A percentile compares a stretch with the other conserved stretches of the same genome.
Evolutionary conservation across 2,329 filamentous ascomycete genomes (phyloP).

Genomic region (Scortechinia acanthostroma): DNA sequence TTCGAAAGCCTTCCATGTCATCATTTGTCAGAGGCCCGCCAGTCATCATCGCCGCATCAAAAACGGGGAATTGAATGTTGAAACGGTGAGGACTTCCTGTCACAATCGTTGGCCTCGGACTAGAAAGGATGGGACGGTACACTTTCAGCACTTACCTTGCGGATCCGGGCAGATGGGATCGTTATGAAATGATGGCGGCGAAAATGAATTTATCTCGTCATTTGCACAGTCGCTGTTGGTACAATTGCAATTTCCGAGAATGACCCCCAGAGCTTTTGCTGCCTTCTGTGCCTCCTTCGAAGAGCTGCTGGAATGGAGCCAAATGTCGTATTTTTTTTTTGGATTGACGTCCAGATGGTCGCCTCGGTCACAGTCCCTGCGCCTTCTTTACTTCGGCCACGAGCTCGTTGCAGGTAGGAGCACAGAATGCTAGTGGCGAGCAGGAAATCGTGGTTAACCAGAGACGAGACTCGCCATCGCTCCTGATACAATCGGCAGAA

Average conservation of each 20-base stretch:
- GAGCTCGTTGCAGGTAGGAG: conserved; percentile 15
- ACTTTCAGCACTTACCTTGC: too few species aligned
- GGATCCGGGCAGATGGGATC: too few species aligned
- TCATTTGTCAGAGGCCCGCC: too few species aligned
- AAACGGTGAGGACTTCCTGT: too few species aligned
- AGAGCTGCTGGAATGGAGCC: conserved; percentile 14
- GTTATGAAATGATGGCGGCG: too few species aligned
- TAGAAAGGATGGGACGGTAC: too few species aligned
- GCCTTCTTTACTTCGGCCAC: conserved; percentile 12
- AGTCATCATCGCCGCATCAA: too few species aligned
- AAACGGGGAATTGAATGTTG: too few species aligned
- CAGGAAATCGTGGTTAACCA: conserved; percentile 15
- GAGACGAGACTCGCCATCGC: conserved; percentile 14
- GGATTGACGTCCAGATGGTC: conserved; percentile 14
- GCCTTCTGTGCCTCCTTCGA: conserved; percentile 15
- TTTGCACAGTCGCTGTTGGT: too few species aligned
- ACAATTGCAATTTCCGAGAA: conserved; percentile 16
- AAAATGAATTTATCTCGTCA: too few species aligned
- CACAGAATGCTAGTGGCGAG: conserved; percentile 15
- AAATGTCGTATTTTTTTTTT: conserved; percentile 14
- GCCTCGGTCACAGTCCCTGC: conserved; percentile 11
- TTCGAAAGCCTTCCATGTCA: too few species aligned
- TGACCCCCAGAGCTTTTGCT: conserved; percentile 16
- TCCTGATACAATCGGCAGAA: conserved; percentile 14
- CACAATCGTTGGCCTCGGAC: too few species aligned